Evolutionary conservation across 495 filamentous ascomycete genomes (phyloP).

Genomic region (Physcia stellaris): DNA sequence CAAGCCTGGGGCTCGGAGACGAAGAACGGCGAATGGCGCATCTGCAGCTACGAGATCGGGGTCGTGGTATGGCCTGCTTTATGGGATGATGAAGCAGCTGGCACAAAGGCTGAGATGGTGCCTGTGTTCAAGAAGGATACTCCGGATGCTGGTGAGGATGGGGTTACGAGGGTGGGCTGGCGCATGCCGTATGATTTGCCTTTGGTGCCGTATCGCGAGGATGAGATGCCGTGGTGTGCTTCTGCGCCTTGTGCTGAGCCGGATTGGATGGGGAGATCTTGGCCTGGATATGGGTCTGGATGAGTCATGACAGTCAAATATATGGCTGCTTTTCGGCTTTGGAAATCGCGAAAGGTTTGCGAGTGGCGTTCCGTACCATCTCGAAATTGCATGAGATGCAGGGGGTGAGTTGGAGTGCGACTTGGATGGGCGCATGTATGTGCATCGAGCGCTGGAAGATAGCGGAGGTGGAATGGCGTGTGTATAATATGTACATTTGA

Average conservation of each 20-base stretch:
- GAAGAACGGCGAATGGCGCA: constrained; percentile 44
- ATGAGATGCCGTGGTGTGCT: constrained; percentile 70
- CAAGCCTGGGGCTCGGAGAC: constrained; percentile 73
- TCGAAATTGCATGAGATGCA: too few relatives aligned
- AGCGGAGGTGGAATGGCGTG: too few relatives aligned
- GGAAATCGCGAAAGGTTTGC: too few relatives aligned
- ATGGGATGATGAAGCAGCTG: constrained; percentile 26
- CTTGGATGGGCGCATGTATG: too few relatives aligned
- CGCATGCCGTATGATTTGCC: constrained; percentile 80
- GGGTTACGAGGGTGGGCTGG: constrained; percentile 41
- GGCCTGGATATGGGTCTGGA: constrained; percentile 19
- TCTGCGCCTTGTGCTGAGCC: constrained; percentile 43
- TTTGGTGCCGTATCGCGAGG: constrained; percentile 43
- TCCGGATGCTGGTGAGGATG: constrained; percentile 17
- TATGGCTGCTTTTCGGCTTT: too few relatives aligned
- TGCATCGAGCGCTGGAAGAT: too few relatives aligned
- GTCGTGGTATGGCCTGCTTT: constrained; percentile 75
- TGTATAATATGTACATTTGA: too few relatives aligned
- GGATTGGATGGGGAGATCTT: constrained; percentile 56
- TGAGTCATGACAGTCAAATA: too few relatives aligned
- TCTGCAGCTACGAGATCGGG: constrained; percentile 76
- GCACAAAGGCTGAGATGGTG: constrained; percentile 40
- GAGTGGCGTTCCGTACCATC: too few relatives aligned
- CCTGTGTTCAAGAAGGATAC: constrained; percentile 51
- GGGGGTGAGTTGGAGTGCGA: too few relatives aligned